A percentile compares a stretch with the other conserved stretches of the same genome.
Conservation (phyloP, 2,329 filamentous ascomycete genomes). For the Colletotrichum liriopes region DNA sequence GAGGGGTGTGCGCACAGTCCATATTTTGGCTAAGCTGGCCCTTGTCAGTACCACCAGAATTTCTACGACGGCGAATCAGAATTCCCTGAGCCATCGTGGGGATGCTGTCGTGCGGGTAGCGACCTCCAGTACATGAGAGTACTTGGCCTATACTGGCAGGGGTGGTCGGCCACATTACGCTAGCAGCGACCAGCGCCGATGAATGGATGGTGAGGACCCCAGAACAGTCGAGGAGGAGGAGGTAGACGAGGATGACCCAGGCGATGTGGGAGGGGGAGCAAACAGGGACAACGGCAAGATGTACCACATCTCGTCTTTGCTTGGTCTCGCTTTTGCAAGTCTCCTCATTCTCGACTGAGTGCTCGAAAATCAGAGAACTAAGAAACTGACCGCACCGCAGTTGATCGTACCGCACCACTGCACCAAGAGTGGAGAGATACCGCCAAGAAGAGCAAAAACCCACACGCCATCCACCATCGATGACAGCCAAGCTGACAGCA, state of each 20-base stretch:
- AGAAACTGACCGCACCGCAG: not conserved
- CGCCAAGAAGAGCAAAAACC: constrained; percentile 27
- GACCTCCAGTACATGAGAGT: constrained; percentile 27
- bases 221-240: constrained; percentile 11
- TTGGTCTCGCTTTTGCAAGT: constrained; percentile 6
- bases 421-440: constrained; percentile 24
- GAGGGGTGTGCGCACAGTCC: constrained; percentile 34
- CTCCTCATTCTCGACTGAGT: constrained; percentile 1
- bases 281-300: constrained; percentile 20
- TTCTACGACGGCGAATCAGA: constrained; percentile 36
- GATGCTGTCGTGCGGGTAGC: constrained; percentile 22
- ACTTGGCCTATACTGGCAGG: constrained; percentile 31
- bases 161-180: constrained; percentile 24
- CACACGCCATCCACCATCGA: constrained; percentile 35
- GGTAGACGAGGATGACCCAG: not conserved
- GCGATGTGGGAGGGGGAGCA: not conserved
- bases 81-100: constrained; percentile 17
- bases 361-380: not conserved
- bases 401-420: constrained; percentile 7
- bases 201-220: constrained; percentile 17
- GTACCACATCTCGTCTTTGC: constrained; percentile 8
- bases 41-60: constrained; percentile 28
- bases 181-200: constrained; percentile 41
- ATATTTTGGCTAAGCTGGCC: constrained; percentile 19
- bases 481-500: constrained; percentile 28